Evolutionary conservation across 2,329 filamentous ascomycete genomes (phyloP), one percentile per base, ranked within the genome.

Genomic region (Exophiala bonariae): DNA sequence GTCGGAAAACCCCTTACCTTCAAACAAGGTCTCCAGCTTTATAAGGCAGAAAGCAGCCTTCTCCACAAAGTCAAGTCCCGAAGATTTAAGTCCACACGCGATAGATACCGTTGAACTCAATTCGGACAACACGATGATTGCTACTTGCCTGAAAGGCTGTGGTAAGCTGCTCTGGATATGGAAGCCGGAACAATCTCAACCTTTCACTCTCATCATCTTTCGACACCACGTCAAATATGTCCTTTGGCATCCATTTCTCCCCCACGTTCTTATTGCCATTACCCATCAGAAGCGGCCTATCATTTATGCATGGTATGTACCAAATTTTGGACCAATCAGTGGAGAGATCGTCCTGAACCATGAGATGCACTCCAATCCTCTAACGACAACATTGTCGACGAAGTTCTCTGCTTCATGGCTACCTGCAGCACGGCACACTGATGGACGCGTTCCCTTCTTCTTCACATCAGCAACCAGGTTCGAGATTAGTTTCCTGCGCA

Each of bases 101-200:
- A 41, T 50, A 8, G 45, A 47, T 19, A 30, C 49, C 3, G 31
- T 57, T 11, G 44, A 47, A 9, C 20, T 52, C 26, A 57, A 55
- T 23, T 38, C 42, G 2, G 39, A 49, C 14, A 47, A 52, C 13
- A 49, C 44, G 7, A 16, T 55, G 23, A 32, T 55, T 2, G 56
- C 52, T 20, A 55, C 54, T 17, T 39, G 42, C 4, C 44, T 54
- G n/a, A 23, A 44, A 31, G 31, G 40, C 23, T 30, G 30, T 3
- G 47, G 47, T 30, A 52, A 41, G n/a, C 47, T 46, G 11, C 17
- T 56, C 10, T 56, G 50, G 19, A 33, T 59, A 20, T 59, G 56
- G 56, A 40, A 45, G 28, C 36, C 37, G 10, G 17, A 34, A 2
- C 37, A 51, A 14, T 26, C 33, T 20, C 10, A 39, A 16, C 22